A percentile compares a stretch with the other conserved stretches of the same genome.
These are phyloP conservation scores for Kwoniella botswanensis DNA, from an alignment of 768 basidiomycete genomes.

Conservation along the genomic window DNA sequence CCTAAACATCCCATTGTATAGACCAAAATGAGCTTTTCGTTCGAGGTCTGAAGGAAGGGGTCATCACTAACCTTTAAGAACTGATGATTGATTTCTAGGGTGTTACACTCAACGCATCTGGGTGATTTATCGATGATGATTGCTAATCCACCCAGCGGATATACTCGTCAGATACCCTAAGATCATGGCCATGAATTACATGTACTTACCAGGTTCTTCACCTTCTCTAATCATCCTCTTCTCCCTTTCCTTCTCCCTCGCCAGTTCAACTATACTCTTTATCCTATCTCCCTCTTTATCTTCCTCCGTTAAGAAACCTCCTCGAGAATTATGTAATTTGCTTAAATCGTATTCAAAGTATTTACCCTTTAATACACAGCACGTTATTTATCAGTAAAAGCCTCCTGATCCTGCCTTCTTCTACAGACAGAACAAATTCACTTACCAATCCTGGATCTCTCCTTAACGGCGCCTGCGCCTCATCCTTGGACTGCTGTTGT, in stretches of 20 bases:
- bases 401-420: no score
- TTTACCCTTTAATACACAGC: constrained; percentile 63
- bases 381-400: background rate
- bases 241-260: constrained; percentile 82
- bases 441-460: constrained; percentile 55
- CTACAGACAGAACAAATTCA: background rate
- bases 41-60: background rate
- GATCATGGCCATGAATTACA: no score
- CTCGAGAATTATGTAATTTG: constrained; percentile 95
- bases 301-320: constrained; percentile 91
- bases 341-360: constrained; percentile 98
- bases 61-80: constrained; percentile 63
- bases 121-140: constrained; percentile 77
- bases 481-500: constrained; percentile 27
- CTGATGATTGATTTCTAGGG: constrained; percentile 84
- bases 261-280: constrained; percentile 72
- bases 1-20: constrained; percentile 40
- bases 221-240: constrained; percentile 70
- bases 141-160: constrained; percentile 66
- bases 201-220: constrained; percentile 58
- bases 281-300: constrained; percentile 65
- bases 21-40: background rate
- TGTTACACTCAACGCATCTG: constrained; percentile 81
- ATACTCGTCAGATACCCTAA: no score
- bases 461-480: constrained; percentile 40